Evolutionary conservation across 2,329 filamentous ascomycete genomes (phyloP).

Genomic region (Coleophoma cylindrospora): DNA sequence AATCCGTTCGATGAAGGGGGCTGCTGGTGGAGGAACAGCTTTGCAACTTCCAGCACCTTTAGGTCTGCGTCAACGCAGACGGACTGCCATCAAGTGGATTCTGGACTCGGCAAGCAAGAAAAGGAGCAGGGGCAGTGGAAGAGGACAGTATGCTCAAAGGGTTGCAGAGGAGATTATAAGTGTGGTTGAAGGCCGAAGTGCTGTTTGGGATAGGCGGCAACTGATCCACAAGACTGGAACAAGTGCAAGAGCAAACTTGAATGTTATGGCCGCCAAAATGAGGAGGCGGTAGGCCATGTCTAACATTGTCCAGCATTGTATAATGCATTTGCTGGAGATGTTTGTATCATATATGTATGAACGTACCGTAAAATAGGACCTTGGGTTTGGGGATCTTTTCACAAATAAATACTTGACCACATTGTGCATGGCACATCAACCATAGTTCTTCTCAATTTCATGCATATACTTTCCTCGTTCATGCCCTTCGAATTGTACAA

Average conservation of each 20-base stretch:
- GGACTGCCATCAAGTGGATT: constrained; percentile 84
- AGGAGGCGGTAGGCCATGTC: no score
- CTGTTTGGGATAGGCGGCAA: constrained; percentile 77
- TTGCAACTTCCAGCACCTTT: constrained; percentile 81
- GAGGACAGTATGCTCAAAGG: constrained; percentile 67
- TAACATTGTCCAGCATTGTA: no score
- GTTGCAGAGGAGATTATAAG: constrained; percentile 83
- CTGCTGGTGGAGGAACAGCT: constrained; percentile 79
- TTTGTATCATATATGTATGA: no score
- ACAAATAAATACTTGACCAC: no score
- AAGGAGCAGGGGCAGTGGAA: constrained; percentile 65
- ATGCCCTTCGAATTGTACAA: no score
- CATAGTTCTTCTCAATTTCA: no score
- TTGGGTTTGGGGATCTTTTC: no score
- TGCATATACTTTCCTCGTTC: no score
- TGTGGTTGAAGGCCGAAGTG: constrained; percentile 80
- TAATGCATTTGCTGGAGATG: no score
- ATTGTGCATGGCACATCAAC: no score
- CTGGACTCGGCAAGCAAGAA: constrained; percentile 77
- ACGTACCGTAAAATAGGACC: no score
- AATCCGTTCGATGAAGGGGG: constrained; percentile 69
- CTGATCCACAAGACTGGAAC: constrained; percentile 78
- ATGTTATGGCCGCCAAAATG: constrained; percentile 23
- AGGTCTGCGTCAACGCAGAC: constrained; percentile 66
- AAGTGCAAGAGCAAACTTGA: constrained; percentile 68